Base-by-base conservation (phyloP, 2,329 filamentous ascomycete genomes). In the Aspergillus floridensis region DNA sequence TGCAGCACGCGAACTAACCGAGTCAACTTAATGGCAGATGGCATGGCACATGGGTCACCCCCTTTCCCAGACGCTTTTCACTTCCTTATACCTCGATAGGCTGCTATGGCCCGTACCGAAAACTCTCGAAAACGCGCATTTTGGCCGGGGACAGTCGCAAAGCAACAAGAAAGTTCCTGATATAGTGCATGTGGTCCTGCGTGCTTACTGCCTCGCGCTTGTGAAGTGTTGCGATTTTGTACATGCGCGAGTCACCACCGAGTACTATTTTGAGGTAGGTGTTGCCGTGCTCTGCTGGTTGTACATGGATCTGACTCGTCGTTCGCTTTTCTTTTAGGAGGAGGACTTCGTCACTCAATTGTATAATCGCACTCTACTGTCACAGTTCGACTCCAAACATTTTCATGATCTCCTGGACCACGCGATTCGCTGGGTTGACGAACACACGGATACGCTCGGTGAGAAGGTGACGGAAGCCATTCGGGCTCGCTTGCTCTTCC, bases 21-120 rank as follows among this genome's bases (percentile, higher is more conserved):
- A 10, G 29, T 46, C 11, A 44, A 19, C 41, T 35, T 22, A 4
- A 56, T 56, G 52, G 31, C 69, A 95, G 88, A 96, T 96, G 86
- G 91, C 92, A 63, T 99, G 96, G 93, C 92, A 98, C 73, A 86
- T 91, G 67, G 95, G 96, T n/a, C 93, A 96, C 70, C 92, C 95
- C 1, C 84, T 99, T 8, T 96, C 93, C 1, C 95, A 98, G 74
- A 98, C 95, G 0, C 79, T 99, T 1, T 92, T 98, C 72, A 97
- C 93, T 5, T 96, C 92, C 55, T 82, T 96, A 35, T 95, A 99
- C 73, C 85, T 98, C 58, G 93, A 97, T 68, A 87, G 86, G 52
- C 81, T 99, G 16, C 79, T 96, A 60, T 89, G 87, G 77, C 88
- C 90, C 0, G 81, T 84, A 31, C 88, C 90, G 4, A 79, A 77